Conservation (phyloP, 2,329 filamentous ascomycete species). For the Paecilomyces variotii region DNA sequence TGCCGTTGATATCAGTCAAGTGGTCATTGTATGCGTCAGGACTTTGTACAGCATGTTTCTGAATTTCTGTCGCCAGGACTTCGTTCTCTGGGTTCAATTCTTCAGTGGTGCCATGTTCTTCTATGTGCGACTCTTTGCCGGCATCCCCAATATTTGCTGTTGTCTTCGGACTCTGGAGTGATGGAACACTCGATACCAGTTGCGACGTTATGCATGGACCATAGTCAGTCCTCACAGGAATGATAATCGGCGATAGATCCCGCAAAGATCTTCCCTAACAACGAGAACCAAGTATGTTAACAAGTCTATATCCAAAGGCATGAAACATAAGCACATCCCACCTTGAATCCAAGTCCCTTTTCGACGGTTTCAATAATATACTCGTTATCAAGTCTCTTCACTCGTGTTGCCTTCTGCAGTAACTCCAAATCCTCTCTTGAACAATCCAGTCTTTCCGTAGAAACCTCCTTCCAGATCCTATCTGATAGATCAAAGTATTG, state of each 20-base stretch:
- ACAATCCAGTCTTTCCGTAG: slow-evolving; percentile 19
- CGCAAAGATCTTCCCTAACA: not conserved
- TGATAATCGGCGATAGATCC: not conserved
- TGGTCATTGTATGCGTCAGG: not conserved
- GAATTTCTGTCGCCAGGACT: not conserved
- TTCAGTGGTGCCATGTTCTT: not conserved
- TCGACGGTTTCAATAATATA: slow-evolving; percentile 14
- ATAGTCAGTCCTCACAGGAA: not conserved
- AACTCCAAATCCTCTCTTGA: slow-evolving; percentile 12
- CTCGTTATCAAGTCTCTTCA: slow-evolving; percentile 11
- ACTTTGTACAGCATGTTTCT: not conserved
- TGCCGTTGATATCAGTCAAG: not conserved
- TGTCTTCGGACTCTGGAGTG: not conserved
- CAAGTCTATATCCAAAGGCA: not conserved
- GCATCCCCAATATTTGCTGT: not conserved
- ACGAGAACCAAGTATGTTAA: not conserved
- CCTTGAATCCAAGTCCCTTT: slow-evolving; percentile 10
- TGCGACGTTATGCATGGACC: not conserved
- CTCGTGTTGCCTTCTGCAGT: slow-evolving; percentile 21
- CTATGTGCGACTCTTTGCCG: not conserved
- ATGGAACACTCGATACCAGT: not conserved
- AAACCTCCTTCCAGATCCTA: slow-evolving; percentile 9
- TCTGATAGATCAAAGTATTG: slow-evolving; percentile 22
- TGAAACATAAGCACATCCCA: slow-evolving; percentile 7
- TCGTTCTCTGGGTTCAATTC: not conserved